Evolutionary conservation across 2,329 filamentous ascomycete genomes (phyloP).

Genomic region (Cordyceps cicadae): DNA sequence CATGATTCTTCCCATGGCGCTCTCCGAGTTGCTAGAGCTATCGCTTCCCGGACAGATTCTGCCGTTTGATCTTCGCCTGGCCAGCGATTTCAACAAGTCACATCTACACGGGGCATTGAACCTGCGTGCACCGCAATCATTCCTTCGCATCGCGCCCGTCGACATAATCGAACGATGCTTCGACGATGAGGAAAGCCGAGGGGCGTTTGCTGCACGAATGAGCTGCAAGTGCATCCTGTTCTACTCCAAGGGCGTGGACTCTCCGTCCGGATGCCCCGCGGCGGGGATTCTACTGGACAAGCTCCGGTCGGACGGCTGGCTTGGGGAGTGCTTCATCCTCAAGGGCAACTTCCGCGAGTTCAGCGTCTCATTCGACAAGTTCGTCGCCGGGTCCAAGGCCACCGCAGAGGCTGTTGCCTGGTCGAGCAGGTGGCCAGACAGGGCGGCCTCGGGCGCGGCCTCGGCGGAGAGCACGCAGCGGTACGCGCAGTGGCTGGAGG

Average conservation of each 20-base stretch:
- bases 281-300: slow-evolving; percentile 38
- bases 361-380: slow-evolving; percentile 42
- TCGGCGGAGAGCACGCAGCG: slow-evolving; percentile 25
- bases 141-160: slow-evolving; percentile 38
- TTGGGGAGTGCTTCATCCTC: slow-evolving; percentile 43
- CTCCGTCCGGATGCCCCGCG: slow-evolving; percentile 41
- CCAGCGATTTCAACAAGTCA: slow-evolving; percentile 38
- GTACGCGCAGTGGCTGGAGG: slow-evolving; percentile 38
- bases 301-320: slow-evolving; percentile 40
- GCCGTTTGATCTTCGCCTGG: slow-evolving; percentile 42
- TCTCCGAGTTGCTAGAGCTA: slow-evolving; percentile 43
- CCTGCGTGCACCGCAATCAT: slow-evolving; percentile 40
- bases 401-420: slow-evolving; percentile 33
- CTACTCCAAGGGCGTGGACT: slow-evolving; percentile 43
- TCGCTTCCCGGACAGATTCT: slow-evolving; percentile 37
- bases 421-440: slow-evolving; percentile 21
- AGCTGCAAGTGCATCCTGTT: slow-evolving; percentile 42
- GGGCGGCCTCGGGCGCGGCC: slow-evolving; percentile 10
- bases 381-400: slow-evolving; percentile 37
- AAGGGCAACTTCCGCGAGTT: slow-evolving; percentile 51
- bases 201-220: slow-evolving; percentile 38
- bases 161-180: slow-evolving; percentile 45
- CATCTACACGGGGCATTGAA: slow-evolving; percentile 46
- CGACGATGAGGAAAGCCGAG: slow-evolving; percentile 38
- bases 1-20: slow-evolving; percentile 44